These are phyloP conservation scores for Solanum pinnatisectum DNA, from an alignment of 257 asterid genomes.

Conservation along the genomic window DNA sequence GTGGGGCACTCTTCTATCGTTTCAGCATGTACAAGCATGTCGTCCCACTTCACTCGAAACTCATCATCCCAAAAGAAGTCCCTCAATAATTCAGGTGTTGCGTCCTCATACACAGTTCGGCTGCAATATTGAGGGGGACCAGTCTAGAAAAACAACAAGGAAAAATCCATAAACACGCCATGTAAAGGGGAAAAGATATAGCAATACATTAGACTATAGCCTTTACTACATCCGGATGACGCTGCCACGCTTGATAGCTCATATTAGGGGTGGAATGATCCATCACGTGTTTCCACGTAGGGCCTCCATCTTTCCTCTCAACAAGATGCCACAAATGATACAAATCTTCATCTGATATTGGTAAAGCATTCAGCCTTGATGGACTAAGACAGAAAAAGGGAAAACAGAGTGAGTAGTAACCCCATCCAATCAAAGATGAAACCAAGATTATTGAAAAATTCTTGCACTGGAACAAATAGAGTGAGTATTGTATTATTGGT, in stretches of 20 bases:
- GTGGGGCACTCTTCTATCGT: slow-evolving; percentile 70
- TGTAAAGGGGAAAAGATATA: neutral
- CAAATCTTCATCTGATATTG: slow-evolving; percentile 48
- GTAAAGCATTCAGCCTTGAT: slow-evolving; percentile 14
- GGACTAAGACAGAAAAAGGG: slow-evolving; percentile 22
- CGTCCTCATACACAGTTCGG: slow-evolving; percentile 90
- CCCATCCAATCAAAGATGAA: neutral
- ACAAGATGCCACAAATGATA: slow-evolving; percentile 59
- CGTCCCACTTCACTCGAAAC: slow-evolving; percentile 82
- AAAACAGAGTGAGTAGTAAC: slow-evolving; percentile 6
- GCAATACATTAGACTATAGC: no score
- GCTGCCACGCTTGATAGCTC: slow-evolving; percentile 96
- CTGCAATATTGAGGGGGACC: slow-evolving; percentile 93
- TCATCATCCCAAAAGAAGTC: slow-evolving; percentile 98
- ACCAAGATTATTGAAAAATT: neutral
- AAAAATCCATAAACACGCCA: neutral
- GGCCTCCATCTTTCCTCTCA: slow-evolving; percentile 83
- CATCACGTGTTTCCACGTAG: slow-evolving; percentile 88
- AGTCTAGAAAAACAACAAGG: slow-evolving; percentile 22
- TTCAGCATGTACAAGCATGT: slow-evolving; percentile 66
- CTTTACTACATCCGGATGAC: slow-evolving; percentile 60
- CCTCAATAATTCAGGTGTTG: slow-evolving; percentile 76
- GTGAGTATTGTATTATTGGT: neutral
- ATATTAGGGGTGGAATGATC: slow-evolving; percentile 60
- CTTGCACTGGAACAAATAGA: neutral